Percentiles rank a stretch among this genome's conserved stretches.
Conservation (phyloP, 352 stramenopile species). For the Phytophthora gonapodyides region DNA sequence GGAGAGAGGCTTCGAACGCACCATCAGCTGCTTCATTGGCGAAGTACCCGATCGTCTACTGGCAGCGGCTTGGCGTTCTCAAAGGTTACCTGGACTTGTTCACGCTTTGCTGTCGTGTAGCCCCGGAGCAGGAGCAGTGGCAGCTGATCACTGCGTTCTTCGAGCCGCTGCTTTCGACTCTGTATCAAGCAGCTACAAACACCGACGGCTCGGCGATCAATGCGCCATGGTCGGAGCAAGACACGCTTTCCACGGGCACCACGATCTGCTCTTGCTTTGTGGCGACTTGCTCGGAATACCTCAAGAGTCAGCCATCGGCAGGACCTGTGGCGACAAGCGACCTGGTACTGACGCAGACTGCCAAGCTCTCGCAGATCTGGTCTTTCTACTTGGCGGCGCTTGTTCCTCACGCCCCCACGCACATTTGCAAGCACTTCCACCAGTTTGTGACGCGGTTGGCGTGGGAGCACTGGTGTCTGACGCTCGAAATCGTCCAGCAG, state of each 20-base stretch:
- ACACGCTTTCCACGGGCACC: conserved; percentile 72
- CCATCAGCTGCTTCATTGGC: conserved; percentile 7
- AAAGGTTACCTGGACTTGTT: conserved; percentile 85
- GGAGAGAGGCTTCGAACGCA: conserved; percentile 15
- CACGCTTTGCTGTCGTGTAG: conserved; percentile 62
- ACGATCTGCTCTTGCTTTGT: conserved; percentile 85
- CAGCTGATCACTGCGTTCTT: conserved; percentile 72
- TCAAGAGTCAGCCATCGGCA: conserved; percentile 40
- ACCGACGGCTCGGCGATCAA: conserved; percentile 69
- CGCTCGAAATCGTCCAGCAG: conserved; percentile 80
- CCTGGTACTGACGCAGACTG: conserved; percentile 30
- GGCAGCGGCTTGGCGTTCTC: conserved; percentile 72
- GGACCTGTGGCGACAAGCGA: conserved; percentile 5
- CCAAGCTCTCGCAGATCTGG: conserved; percentile 84
- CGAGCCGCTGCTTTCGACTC: conserved; percentile 74
- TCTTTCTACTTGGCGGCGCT: conserved; percentile 76
- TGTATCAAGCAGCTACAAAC: conserved; percentile 79
- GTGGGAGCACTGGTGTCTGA: conserved; percentile 87
- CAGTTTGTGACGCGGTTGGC: conserved; percentile 79
- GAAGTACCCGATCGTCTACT: conserved; percentile 64
- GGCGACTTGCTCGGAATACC: conserved; percentile 69
- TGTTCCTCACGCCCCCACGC: conserved; percentile 69
- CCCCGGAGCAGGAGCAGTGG: conserved; percentile 72
- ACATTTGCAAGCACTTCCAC: conserved; percentile 84
- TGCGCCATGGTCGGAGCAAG: conserved; percentile 73